These are phyloP conservation scores for Kuraishia hungarica DNA, from an alignment of 805 yeast species.

Conservation along the genomic window DNA sequence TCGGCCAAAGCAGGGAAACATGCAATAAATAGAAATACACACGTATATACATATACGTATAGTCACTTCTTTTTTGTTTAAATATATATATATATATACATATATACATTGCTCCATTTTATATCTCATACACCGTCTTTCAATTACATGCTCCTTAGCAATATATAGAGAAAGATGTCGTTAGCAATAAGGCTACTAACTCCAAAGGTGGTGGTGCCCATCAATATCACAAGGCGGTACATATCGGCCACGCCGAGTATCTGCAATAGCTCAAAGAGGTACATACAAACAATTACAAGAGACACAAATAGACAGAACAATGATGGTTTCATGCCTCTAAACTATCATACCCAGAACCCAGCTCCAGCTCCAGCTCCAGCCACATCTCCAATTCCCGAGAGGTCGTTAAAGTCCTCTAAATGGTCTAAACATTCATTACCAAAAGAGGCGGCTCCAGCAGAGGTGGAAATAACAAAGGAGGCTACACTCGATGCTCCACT, in stretches of 20 bases:
- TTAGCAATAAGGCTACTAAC: neutral
- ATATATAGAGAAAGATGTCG: neutral
- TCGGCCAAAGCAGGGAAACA: neutral
- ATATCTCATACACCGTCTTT: too few species aligned
- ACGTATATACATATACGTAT: too few species aligned
- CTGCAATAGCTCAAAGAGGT: neutral
- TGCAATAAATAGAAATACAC: neutral
- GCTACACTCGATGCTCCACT: neutral
- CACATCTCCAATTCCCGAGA: neutral
- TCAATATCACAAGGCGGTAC: neutral
- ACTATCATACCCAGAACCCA: neutral
- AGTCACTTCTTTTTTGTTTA: too few species aligned
- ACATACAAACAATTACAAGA: conserved; percentile 1
- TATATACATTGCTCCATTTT: too few species aligned
- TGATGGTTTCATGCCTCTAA: conserved; percentile 4
- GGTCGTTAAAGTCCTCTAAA: neutral
- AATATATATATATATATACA: too few species aligned
- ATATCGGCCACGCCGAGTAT: neutral
- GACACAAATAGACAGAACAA: conserved; percentile 4
- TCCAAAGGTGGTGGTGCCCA: neutral
- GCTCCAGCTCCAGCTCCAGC: conserved; percentile 1
- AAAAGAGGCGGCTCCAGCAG: conserved; percentile 1
- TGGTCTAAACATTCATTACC: conserved; percentile 11
- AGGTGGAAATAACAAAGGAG: conserved; percentile 3
- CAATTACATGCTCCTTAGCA: too few species aligned